Percentiles rank a stretch among this genome's conserved stretches.
phyloP scores from a whole-genome alignment of 306 rosid species.

The Vachellia pachyceras region DNA sequence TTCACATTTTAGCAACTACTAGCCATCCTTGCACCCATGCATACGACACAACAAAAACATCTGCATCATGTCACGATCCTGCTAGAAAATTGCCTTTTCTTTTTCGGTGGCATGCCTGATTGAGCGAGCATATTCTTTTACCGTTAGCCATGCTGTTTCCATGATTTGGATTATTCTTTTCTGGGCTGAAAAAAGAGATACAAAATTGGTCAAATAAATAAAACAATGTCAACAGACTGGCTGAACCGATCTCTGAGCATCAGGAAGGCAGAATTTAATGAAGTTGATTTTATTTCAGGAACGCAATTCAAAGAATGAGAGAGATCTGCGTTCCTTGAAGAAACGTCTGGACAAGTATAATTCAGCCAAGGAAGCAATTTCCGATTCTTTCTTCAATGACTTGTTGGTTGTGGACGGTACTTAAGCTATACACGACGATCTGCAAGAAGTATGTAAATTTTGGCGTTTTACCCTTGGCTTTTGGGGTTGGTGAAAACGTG shows the following conservation, averaged over 20 bases:
- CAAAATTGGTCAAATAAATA: not conserved
- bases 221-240: not conserved
- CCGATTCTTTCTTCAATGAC: conserved; percentile 71
- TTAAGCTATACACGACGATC: conserved; percentile 1
- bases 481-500: conserved; percentile 6
- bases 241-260: not conserved
- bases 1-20: conserved; percentile 33
- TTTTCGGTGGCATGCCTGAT: not conserved
- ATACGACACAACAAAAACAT: not conserved
- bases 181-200: not conserved
- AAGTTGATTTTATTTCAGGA: conserved; percentile 57
- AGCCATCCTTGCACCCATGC: conserved; percentile 4
- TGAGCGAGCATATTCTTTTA: not conserved
- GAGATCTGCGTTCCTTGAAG: conserved; percentile 90
- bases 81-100: not conserved
- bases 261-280: conserved; percentile 18
- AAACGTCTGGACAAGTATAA: conserved; percentile 74
- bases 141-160: not conserved
- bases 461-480: conserved; percentile 9
- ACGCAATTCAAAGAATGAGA: conserved; percentile 72
- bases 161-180: not conserved
- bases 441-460: not conserved
- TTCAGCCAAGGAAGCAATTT: conserved; percentile 85
- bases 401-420: conserved; percentile 43
- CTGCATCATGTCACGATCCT: not conserved